Evolutionary conservation across 106 monocot genomes (phyloP).

Genomic region (Acorus calamus): DNA sequence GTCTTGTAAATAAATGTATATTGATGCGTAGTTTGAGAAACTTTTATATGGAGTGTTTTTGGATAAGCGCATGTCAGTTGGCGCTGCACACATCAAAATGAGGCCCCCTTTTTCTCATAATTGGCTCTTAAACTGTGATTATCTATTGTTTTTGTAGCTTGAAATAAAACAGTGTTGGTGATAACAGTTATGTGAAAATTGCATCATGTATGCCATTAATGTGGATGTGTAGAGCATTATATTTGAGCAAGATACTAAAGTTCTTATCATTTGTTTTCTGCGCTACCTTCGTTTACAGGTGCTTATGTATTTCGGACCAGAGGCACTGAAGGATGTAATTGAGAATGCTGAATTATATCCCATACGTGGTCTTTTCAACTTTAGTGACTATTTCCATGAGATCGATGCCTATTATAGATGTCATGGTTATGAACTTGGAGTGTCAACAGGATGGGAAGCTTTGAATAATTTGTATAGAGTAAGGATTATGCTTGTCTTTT

Average conservation of each 20-base stretch:
- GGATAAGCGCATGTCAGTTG: no score
- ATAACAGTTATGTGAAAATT: no score
- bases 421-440: slow-evolving; percentile 49
- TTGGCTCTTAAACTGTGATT: no score
- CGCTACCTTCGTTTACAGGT: slow-evolving; percentile 8
- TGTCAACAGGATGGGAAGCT: slow-evolving; percentile 76
- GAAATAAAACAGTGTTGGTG: no score
- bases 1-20: no score
- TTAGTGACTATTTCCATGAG: slow-evolving; percentile 64
- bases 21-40: no score
- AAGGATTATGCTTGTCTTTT: slow-evolving; percentile 4
- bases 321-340: slow-evolving; percentile 13
- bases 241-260: background rate
- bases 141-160: no score
- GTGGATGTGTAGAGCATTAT: no score
- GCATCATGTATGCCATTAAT: no score
- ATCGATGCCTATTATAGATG: slow-evolving; percentile 72
- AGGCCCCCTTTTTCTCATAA: no score
- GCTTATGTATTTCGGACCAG: slow-evolving; percentile 18
- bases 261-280: background rate
- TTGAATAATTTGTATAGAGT: slow-evolving; percentile 75
- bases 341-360: slow-evolving; percentile 83
- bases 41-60: no score
- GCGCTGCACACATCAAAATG: no score
- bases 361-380: slow-evolving; percentile 67